phyloP scores from a whole-genome alignment of 805 yeast species.

The Pichia cabralensis region DNA sequence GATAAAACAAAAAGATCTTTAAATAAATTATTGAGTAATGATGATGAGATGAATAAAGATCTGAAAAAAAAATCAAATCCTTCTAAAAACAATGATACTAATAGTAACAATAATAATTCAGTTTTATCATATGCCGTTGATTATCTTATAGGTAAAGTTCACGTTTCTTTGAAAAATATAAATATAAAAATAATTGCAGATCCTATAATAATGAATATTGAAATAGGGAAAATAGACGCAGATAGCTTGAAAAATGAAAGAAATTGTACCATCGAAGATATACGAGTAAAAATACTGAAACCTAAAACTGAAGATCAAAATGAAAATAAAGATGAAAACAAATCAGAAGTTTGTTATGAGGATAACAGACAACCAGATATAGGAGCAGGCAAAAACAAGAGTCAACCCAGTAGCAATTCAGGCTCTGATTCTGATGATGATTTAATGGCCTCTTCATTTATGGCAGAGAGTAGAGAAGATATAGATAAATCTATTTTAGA shows the following conservation, averaged over 20 bases:
- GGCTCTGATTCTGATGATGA: constrained; percentile 29
- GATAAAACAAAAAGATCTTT: constrained; percentile 1
- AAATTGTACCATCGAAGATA: constrained; percentile 29
- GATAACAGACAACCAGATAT: background rate
- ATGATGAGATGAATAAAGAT: constrained; percentile 1
- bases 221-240: constrained; percentile 25
- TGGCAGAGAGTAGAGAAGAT: constrained; percentile 21
- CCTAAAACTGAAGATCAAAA: constrained; percentile 24
- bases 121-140: constrained; percentile 45
- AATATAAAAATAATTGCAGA: constrained; percentile 42
- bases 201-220: constrained; percentile 26
- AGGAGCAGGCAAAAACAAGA: background rate
- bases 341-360: background rate
- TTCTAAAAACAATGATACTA: too few relatives aligned
- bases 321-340: background rate
- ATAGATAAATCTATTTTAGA: constrained; percentile 31
- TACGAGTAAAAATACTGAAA: constrained; percentile 30
- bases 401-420: constrained; percentile 13
- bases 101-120: constrained; percentile 3
- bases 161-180: constrained; percentile 37
- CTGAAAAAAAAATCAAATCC: constrained; percentile 9
- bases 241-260: constrained; percentile 39
- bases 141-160: constrained; percentile 52
- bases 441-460: constrained; percentile 27
- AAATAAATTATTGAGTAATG: constrained; percentile 1